phyloP scores from a whole-genome alignment of 2,329 filamentous ascomycete species.

The Cercospora sp. region DNA sequence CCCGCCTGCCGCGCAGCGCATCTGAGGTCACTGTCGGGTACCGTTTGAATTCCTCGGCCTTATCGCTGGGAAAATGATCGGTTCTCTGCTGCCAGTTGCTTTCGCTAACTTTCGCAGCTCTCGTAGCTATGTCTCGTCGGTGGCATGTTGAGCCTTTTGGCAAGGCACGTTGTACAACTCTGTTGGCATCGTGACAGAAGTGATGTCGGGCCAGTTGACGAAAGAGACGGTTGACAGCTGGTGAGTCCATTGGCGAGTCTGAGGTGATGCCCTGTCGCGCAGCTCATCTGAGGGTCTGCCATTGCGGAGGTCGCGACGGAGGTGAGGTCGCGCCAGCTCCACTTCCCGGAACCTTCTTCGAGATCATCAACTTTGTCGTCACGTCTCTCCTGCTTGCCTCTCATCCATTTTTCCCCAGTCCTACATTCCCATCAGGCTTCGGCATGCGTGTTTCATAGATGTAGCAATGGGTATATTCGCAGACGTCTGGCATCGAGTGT shows the following conservation, averaged over 20 bases:
- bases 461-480: conserved; percentile 28
- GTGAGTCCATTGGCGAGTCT: conserved; percentile 71
- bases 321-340: conserved; percentile 6
- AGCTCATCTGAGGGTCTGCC: not conserved
- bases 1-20: conserved; percentile 68
- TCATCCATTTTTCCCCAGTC: not conserved
- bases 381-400: not conserved
- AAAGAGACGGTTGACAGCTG: conserved; percentile 74
- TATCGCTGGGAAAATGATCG: conserved; percentile 72
- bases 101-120: conserved; percentile 54
- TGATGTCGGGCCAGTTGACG: conserved; percentile 80
- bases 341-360: conserved; percentile 11
- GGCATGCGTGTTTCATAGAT: not conserved
- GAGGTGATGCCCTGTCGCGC: not conserved
- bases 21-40: conserved; percentile 86
- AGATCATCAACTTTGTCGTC: conserved; percentile 1
- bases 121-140: conserved; percentile 25
- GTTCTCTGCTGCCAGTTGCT: conserved; percentile 85
- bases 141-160: conserved; percentile 16
- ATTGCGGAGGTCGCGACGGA: conserved; percentile 9
- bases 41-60: conserved; percentile 74
- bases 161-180: conserved; percentile 39
- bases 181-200: conserved; percentile 43
- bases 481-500: conserved; percentile 32
- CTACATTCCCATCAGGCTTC: not conserved